Conservation (phyloP, 257 asterid genomes). For the Mitragyna speciosa region DNA sequence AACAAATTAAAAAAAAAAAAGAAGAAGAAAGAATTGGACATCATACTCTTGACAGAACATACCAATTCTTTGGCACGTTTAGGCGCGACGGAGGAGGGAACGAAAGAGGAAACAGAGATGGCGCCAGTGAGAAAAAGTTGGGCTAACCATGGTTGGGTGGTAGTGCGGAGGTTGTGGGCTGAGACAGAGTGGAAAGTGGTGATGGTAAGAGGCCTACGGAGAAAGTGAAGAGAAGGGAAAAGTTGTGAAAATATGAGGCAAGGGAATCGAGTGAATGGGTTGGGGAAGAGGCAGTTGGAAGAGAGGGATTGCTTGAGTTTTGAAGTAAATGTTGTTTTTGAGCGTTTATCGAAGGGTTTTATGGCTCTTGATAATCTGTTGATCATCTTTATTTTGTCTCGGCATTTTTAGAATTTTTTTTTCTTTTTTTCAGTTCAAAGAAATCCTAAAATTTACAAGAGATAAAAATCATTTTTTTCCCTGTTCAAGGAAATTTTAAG, state of each 20-base stretch:
- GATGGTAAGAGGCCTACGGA: not conserved
- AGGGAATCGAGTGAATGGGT: conserved; percentile 18
- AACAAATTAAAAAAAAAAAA: not conserved
- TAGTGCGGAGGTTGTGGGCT: conserved; percentile 23
- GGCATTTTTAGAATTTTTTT: no score
- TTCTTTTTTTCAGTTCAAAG: no score
- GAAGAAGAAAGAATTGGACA: no score
- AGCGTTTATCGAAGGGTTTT: conserved; percentile 6
- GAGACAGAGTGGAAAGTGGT: conserved; percentile 21
- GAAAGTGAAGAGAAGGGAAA: conserved; percentile 9
- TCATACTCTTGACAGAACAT: not conserved
- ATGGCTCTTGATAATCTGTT: no score
- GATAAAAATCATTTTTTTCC: no score
- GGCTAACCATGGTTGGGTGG: conserved; percentile 27
- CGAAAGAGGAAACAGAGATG: conserved; percentile 74
- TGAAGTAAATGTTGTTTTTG: no score
- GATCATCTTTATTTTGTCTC: no score
- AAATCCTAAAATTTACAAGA: no score
- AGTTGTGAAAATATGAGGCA: not conserved
- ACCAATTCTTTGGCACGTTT: conserved; percentile 78
- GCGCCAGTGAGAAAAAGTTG: conserved; percentile 77
- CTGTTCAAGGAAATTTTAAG: no score
- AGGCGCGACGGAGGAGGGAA: conserved; percentile 81
- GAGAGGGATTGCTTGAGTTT: no score
- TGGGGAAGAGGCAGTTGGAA: conserved; percentile 20